Evolutionary conservation across 2,329 filamentous ascomycete species (phyloP), one percentile per base, ranked within the genome.

Genomic region (Penicillium nordicum): DNA sequence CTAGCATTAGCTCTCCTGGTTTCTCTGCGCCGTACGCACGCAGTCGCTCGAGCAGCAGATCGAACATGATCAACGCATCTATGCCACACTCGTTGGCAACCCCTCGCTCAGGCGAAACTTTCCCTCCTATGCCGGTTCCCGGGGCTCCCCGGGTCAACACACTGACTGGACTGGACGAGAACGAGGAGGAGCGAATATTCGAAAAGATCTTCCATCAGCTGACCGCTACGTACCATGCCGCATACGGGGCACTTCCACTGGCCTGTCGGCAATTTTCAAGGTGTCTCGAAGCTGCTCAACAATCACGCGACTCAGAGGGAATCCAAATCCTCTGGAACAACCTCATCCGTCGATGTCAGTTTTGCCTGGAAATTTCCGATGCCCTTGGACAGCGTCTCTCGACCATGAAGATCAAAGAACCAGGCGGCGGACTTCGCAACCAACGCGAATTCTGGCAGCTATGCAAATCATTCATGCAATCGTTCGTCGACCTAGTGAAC

Each of bases 381-480:
- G 80, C 84, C 11, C 79, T 97, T 29, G 88, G 89, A 67, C 79
- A 80, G 38, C 83, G 88, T n/a, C 76, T 97, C 11, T 90, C 87
- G 4, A 81, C 83, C 45, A 90, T 96, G 78, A 92, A 92, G 70
- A 79, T 96, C 11, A 94, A 93, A 70, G 92, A 96, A 65, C 89
- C 90, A 8, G 87, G 85, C 11, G 83, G 90, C 49, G 82, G 90
- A 52, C 85, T 74, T 40, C 72, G 78, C 30, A 78, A 79, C 60
- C 82, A 84, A 62, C 79, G 79, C 41, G 83, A 85, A 48, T 84
- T 87, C 65, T 86, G 83, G 83, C 79, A 84, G 62, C 79, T 92
- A 51, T 94, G 89, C 76, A 91, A 88, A 74, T 68, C 68, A 2
- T 80, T 80, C 57, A 74, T 79, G 67, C 76, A 79, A 61, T 77